Percentiles rank a stretch among this genome's conserved stretches.
phyloP scores from a whole-genome alignment of 179 eudicot species.

The Carnegiea gigantea region DNA sequence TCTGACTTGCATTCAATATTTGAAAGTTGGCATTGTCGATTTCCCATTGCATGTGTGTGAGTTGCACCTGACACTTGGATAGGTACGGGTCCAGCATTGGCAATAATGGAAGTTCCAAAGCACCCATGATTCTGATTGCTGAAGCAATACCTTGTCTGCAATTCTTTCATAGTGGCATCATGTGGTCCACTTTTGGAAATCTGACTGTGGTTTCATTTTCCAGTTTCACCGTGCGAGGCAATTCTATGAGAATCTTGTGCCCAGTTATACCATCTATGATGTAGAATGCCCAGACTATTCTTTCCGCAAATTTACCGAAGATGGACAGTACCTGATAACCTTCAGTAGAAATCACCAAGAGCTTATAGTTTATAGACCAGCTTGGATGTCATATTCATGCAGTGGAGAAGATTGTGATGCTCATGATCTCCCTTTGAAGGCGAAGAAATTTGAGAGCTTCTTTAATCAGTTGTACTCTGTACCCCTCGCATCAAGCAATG shows the following conservation, averaged over 20 bases:
- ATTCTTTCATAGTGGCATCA: neutral
- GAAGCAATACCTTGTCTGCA: constrained; percentile 5
- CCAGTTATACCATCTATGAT: constrained; percentile 77
- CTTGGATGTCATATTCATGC: constrained; percentile 84
- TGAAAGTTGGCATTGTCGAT: neutral
- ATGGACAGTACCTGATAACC: constrained; percentile 80
- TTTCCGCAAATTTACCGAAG: constrained; percentile 94
- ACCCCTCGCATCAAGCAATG: constrained; percentile 73
- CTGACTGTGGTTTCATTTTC: constrained; percentile 20
- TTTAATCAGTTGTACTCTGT: constrained; percentile 70
- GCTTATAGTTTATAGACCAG: constrained; percentile 79
- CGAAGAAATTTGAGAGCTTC: constrained; percentile 81
- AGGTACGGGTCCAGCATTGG: neutral
- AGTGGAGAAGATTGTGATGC: constrained; percentile 54
- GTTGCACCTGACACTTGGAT: neutral
- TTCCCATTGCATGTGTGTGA: neutral
- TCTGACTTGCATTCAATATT: neutral
- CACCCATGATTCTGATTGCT: neutral
- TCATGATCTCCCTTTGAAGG: constrained; percentile 62
- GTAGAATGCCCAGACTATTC: constrained; percentile 85
- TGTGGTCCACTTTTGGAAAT: neutral
- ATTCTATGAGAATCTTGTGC: constrained; percentile 92
- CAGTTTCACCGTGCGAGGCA: constrained; percentile 74
- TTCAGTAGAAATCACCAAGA: constrained; percentile 90
- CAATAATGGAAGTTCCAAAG: neutral